Evolutionary conservation across 306 rosid genomes (phyloP), one percentile per base, ranked within the genome.

Genomic region (Glycine soja): DNA sequence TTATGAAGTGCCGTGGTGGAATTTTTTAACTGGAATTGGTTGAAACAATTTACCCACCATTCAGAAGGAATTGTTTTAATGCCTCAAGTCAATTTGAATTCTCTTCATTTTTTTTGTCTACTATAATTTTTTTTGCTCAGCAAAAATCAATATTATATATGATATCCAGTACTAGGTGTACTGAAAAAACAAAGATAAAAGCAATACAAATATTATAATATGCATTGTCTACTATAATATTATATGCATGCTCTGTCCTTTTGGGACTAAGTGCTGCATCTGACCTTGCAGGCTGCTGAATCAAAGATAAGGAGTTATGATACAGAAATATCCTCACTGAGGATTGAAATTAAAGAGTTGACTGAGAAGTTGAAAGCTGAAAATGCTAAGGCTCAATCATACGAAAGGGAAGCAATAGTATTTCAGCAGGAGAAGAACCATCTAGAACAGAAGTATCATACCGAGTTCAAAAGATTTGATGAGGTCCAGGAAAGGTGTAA

Each of bases 401-500:
- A 87, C 77, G 97, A 94, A 84, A 91, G 91, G 81, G 97, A 91
- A 62, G 91, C 89, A 2, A 77, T 85, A 11, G 88, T 91, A 10
- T 58, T 86, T 86, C 90, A 82, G 80, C 97, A 94, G 87, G 97
- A 94, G 87, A 94, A 92, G 83, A 79, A 80, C 72, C 88, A 92
- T 85, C 52, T 94, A 72, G 92, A 91, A 85, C 90, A 94, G 80
- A 92, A 87, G 80, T 94, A 92, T 56, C 80, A 53, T 54, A 86
- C 98, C 32, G 96, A 92, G 76, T 92, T 89, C 86, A 87, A 84
- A 80, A 89, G 97, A 86, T 88, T 90, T 80, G 97, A 91, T 32
- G 98, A 94, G 83, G 79, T 94, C 67, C 90, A 89, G 79, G 92
- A 92, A 85, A 91, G 96, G 84, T 94, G 94, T 83, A 89, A 72